A percentile compares a stretch with the other conserved stretches of the same genome.
Conservation (phyloP, 1,284 basidiomycete genomes). For the Microbotryomycetes sp. region DNA sequence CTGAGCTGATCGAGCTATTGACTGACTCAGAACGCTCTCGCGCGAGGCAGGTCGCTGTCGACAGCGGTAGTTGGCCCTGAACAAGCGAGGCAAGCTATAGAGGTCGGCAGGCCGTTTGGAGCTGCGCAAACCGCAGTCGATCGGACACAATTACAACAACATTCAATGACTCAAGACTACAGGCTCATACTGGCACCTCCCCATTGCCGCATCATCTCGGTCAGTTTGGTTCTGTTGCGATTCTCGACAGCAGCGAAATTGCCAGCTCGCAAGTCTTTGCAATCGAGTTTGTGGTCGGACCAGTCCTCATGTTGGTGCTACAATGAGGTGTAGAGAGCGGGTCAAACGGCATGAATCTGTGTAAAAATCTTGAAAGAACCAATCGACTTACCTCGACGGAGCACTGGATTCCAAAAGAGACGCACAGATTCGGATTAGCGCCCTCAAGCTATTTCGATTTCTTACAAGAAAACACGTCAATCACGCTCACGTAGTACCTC, state of each 20-base stretch:
- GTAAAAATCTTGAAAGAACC: background rate
- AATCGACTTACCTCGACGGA: slow-evolving; percentile 12
- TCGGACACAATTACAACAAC: no score
- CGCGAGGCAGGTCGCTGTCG: no score
- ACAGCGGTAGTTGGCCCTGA: no score
- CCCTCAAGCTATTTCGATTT: background rate
- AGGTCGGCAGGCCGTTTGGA: no score
- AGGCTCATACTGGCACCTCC: no score
- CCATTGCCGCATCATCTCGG: background rate
- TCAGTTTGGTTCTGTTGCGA: background rate
- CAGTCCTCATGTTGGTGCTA: slow-evolving; percentile 26
- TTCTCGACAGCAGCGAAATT: slow-evolving; percentile 24
- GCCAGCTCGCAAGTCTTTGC: slow-evolving; percentile 18
- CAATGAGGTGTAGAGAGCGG: background rate
- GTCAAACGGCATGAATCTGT: background rate
- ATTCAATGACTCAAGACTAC: no score
- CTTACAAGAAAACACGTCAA: no score
- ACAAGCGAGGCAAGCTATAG: no score
- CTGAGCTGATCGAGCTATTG: no score
- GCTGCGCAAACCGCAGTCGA: no score
- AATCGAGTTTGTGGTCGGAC: slow-evolving; percentile 22
- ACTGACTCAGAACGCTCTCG: no score
- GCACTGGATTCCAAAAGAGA: slow-evolving; percentile 4
- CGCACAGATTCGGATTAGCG: no score
- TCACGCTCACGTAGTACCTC: slow-evolving; percentile 30